Base-by-base conservation (phyloP, 129 eudicot species). In the Heracleum sosnowskyi region DNA sequence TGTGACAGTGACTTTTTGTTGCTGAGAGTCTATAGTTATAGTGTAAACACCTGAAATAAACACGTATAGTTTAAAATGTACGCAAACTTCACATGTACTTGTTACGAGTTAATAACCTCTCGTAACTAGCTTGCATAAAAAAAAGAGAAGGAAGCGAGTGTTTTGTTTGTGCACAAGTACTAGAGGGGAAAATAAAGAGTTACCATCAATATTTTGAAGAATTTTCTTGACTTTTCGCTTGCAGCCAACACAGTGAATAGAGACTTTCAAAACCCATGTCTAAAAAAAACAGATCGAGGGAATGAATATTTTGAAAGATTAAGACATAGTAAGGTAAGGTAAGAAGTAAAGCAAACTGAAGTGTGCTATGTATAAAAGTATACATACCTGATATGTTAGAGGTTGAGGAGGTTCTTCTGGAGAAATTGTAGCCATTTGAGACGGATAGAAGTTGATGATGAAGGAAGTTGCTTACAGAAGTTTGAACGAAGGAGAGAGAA, bases 221-320 rank as follows among this genome's bases (percentile, higher is more conserved):
- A 91, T 86, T 91, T 84, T 93, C 91, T 91, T 91, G 81, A 93
- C 93, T 83, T 93, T 90, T 75, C 91, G 83, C 82, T 85, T 89
- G 89, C 98, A 93, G 42, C 98, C 98, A 81, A 83, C 84, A 47
- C 98, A 93, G 79, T 93, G 98, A 79, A 93, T 93, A 80, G 97
- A 90, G 69, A 89, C 96, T 77, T 85, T 93, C 75, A 93, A 85
- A 80, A 85, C 83, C 94, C 96, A 93, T 74, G 91, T 88, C 97
- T 93, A 57, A 70, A 76, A 45, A 77, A 75, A 42, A 73, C 26
- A 83, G 83, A 79, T n/a, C n/a, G 36, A 62, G 75, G 49, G 60
- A 1, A 40, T 26, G 78, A 35, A 68, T 3, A 57, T 69, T n/a
- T 22, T 4, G 11, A 18, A 9, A 53, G n/a, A 57, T 5, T 9